Conservation (phyloP, 2,329 filamentous ascomycete species). For the Pseudogymnoascus sp. region DNA sequence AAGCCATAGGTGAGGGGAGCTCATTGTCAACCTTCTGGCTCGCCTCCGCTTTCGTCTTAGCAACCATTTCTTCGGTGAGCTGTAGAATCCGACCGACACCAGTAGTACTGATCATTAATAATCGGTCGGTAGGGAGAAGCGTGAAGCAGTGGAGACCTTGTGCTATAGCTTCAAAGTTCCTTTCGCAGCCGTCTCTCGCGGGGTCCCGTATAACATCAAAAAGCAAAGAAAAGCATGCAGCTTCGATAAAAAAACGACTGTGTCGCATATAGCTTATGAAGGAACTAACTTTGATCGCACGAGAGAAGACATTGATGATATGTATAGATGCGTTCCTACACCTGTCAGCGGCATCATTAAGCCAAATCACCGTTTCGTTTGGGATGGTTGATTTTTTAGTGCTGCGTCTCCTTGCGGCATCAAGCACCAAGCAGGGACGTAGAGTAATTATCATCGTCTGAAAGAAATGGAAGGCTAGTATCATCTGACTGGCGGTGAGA, state of each 20-base stretch:
- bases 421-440: conserved; percentile 9
- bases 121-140: not conserved
- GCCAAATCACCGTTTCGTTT: not conserved
- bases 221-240: conserved; percentile 10
- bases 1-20: not conserved
- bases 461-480: conserved; percentile 10
- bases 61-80: not conserved
- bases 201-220: conserved; percentile 10
- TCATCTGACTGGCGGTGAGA: conserved; percentile 3
- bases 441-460: conserved; percentile 11
- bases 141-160: conserved; percentile 9
- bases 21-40: not conserved
- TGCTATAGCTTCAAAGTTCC: conserved; percentile 2
- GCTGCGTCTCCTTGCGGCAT: not conserved
- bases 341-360: not conserved
- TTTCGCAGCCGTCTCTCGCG: not conserved
- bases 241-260: conserved; percentile 12
- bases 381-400: not conserved
- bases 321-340: conserved; percentile 1
- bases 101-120: conserved; percentile 8
- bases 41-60: not conserved
- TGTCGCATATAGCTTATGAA: conserved; percentile 7
- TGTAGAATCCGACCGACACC: conserved; percentile 8
- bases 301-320: conserved; percentile 7
- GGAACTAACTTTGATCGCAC: not conserved